Base-by-base conservation (phyloP, 2,329 filamentous ascomycete species). In the Aspergillus luchuensis region DNA sequence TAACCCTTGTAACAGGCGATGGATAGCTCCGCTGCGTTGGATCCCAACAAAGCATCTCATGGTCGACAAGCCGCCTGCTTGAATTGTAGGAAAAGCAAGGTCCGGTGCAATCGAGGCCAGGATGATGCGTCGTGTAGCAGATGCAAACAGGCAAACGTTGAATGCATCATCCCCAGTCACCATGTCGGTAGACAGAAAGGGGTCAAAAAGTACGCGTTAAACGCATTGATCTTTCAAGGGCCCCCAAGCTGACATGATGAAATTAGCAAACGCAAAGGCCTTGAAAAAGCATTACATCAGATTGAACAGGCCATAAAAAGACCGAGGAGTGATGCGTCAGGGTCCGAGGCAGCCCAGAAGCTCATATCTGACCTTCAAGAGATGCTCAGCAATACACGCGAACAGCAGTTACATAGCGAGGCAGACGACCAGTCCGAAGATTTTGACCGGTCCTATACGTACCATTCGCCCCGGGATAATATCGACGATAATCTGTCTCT, bases 121-220 rank as follows among this genome's bases (percentile, higher is more conserved):
- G 80, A 79, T 45, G 80, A 84, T 60, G 69, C 77, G 19, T 78
- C 81, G 25, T 90, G 88, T 72, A 86, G 86, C 65, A 82, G 86
- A 72, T 90, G 88, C 71, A 77, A 80, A 57, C 82, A 86, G 68
- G 77, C 83, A 7, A 80, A 83, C 36, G 71, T 78, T 13, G 86
- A 90, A 61, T 91, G 89, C 71, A 78, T 90, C 5, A 85, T 90
- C 2, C 89, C 84, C n/a, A 84, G 84, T n/a, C 90, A 91, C 70
- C 88, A 91, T 63, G 84, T 90, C 4, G 89, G 89, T 7, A 81
- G 89, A 53, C 88, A 90, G 70, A 91, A 91, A 71, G 89, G 89
- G 21, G 89, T 91, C 62, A 91, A 91, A 74, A 91, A 91, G 89
- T 89, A 76, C 63, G 67, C 60, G 8, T 17, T 43, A 19, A 75